phyloP scores from a whole-genome alignment of 2,329 filamentous ascomycete genomes.

The Aspergillus ibericus region DNA sequence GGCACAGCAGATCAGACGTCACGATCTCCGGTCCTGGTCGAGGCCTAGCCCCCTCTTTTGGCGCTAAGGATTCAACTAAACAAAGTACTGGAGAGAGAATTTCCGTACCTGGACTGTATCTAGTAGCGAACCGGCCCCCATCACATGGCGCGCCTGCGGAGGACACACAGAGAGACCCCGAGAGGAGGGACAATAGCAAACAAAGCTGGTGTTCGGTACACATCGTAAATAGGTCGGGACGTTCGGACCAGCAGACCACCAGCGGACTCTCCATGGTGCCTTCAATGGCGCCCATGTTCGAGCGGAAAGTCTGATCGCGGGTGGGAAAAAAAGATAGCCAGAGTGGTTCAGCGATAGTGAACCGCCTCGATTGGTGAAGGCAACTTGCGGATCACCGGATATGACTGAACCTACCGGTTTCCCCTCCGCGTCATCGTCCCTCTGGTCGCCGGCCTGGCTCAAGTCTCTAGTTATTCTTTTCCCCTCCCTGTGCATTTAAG shows the following conservation, averaged over 20 bases:
- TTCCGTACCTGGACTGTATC: background rate
- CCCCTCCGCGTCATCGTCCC: constrained; percentile 16
- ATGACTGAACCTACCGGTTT: constrained; percentile 9
- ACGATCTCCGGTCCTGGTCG: constrained; percentile 5
- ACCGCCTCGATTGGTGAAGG: background rate
- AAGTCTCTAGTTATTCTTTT: background rate
- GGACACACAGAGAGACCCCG: background rate
- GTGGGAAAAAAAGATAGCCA: background rate
- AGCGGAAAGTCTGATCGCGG: background rate
- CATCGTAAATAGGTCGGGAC: background rate
- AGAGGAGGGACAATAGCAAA: background rate
- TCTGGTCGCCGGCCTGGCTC: background rate
- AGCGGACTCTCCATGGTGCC: background rate
- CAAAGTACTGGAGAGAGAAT: background rate
- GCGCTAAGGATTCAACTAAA: background rate
- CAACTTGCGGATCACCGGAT: constrained; percentile 12
- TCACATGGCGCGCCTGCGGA: background rate
- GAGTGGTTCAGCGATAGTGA: background rate
- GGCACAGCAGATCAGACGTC: constrained; percentile 10
- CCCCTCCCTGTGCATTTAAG: background rate
- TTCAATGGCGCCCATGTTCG: background rate
- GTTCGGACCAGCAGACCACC: background rate
- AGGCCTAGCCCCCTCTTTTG: constrained; percentile 2
- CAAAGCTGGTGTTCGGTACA: background rate
- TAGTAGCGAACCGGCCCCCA: background rate